Conservation (phyloP, 257 asterid genomes). For the Lycium ferocissimum region DNA sequence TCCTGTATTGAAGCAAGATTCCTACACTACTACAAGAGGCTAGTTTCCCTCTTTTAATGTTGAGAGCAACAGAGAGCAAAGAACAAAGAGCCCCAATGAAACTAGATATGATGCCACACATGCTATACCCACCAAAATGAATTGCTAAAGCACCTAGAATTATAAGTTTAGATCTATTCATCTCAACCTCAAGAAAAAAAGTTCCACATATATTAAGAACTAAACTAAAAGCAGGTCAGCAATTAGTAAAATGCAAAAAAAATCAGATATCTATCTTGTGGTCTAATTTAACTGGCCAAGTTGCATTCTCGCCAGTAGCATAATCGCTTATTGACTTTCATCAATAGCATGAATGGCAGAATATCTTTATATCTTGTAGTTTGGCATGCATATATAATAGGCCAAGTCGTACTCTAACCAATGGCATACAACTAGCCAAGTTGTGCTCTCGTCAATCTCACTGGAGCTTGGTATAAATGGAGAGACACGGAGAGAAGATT, state of each 20-base stretch:
- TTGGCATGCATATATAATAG: conserved; percentile 1
- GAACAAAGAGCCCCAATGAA: not conserved
- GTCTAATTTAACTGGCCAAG: not conserved
- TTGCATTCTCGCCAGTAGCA: not conserved
- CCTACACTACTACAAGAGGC: conserved; percentile 3
- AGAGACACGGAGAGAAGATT: not conserved
- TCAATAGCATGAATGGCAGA: conserved; percentile 1
- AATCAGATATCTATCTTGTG: not conserved
- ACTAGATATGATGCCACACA: not conserved
- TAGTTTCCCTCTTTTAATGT: conserved; percentile 9
- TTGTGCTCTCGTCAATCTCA: not conserved
- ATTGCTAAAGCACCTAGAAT: conserved; percentile 3
- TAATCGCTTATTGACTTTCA: not conserved
- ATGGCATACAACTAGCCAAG: conserved; percentile 14
- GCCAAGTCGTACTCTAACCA: conserved; percentile 20
- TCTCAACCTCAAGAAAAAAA: not conserved
- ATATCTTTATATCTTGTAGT: not conserved
- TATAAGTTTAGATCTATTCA: not conserved
- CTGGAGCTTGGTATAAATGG: not conserved
- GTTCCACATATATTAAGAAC: conserved; percentile 15
- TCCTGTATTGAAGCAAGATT: not conserved
- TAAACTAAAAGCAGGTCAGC: conserved; percentile 1
- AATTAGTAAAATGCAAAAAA: not conserved
- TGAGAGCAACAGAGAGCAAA: not conserved
- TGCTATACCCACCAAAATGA: conserved; percentile 19